phyloP scores from a whole-genome alignment of 2,329 filamentous ascomycete genomes.

The Sporothrix curviconia region DNA sequence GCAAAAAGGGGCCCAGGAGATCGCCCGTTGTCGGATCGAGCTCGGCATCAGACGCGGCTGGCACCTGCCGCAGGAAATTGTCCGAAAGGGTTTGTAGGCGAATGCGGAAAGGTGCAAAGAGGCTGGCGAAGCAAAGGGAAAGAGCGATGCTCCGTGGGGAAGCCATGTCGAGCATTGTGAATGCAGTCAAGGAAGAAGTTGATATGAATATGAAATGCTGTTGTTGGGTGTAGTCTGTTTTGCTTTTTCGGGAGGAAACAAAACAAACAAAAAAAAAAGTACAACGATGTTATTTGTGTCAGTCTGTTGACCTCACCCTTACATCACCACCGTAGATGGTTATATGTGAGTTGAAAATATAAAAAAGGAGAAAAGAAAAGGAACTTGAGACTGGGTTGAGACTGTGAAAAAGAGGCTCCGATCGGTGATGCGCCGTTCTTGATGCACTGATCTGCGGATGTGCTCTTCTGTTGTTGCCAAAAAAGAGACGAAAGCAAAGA shows the following conservation, averaged over 20 bases:
- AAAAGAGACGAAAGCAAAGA: background rate
- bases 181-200: background rate
- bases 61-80: slow-evolving; percentile 55
- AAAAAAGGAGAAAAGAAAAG: background rate
- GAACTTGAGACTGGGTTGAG: no score
- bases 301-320: background rate
- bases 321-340: background rate
- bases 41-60: slow-evolving; percentile 51
- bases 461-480: background rate
- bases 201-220: background rate
- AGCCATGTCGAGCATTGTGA: background rate
- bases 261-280: no score
- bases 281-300: background rate
- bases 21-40: slow-evolving; percentile 62
- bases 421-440: background rate
- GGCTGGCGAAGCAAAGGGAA: slow-evolving; percentile 19
- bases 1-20: slow-evolving; percentile 69
- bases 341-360: background rate
- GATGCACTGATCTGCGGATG: background rate
- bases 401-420: background rate
- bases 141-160: background rate
- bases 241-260: background rate
- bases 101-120: slow-evolving; percentile 22
- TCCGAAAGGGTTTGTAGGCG: slow-evolving; percentile 53
- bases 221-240: background rate